Evolutionary conservation across 1,284 basidiomycete species (phyloP), one percentile per base, ranked within the genome.

Genomic region (Cryptococcus neoformans): DNA sequence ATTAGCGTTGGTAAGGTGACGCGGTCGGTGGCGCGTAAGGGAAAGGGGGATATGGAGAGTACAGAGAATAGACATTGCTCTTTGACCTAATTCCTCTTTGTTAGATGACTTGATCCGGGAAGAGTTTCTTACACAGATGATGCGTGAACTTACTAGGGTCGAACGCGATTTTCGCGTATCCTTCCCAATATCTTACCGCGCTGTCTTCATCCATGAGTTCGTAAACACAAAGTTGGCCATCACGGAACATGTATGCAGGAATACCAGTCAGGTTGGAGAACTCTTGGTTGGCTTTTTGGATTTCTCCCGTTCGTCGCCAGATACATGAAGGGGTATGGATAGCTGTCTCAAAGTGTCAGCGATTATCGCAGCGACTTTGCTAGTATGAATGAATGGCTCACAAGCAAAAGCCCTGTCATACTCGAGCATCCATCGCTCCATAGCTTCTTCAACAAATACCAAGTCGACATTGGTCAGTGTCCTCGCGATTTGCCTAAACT

Each of bases 361-460:
- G 17, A 51, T 28, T 47, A 12, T 28, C 7, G 42, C 28, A 28
- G 28, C 28, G 28, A 28, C 28, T 28, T 21, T 28, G 28, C 28
- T 28, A 28, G 28, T 28, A 4, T 28, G 28, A 41, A 34, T 10
- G 10, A n/a, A 46, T 21, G n/a, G 64, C 73, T 61, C 55, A 74
- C 74, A 73, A 9, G 89, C 90, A 75, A 98, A 94, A 0, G 95
- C 90, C 40, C 94, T 87, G 72, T 98, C 94, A 72, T 98, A 98
- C 71, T 98, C 93, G 16, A 98, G 84, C 58, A 99, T 81, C 57
- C 98, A 81, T 1, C 95, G 87, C 74, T 99, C 95, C 69, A 98
- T 98, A 0, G 91, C 93, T 79, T 98, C 95, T 77, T 96, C 93
- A 65, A 96, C 92, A 73, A 96, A 96, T 14, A 98, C 90, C n/a